Percentiles rank a stretch among this genome's conserved stretches.
Evolutionary conservation across 176 grass and related monocot species (phyloP).

Genomic region (Phoenix roebelenii): DNA sequence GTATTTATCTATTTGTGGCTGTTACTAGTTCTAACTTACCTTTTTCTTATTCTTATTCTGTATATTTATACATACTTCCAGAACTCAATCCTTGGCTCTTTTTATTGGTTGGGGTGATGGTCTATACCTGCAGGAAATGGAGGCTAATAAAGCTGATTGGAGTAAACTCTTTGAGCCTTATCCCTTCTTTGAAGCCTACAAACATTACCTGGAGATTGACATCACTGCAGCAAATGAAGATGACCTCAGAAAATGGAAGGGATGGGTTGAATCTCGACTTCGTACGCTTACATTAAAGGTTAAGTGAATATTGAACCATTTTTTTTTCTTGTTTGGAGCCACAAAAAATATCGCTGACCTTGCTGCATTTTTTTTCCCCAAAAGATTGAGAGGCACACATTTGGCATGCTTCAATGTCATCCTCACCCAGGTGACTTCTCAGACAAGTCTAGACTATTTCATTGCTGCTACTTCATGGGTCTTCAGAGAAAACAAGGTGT

Average conservation of each 20-base stretch:
- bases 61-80: too few species aligned
- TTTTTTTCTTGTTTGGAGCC: background rate
- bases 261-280: conserved; percentile 90
- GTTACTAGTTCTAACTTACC: too few species aligned
- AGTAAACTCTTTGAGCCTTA: conserved; percentile 59
- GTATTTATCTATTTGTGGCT: too few species aligned
- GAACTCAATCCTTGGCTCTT: background rate
- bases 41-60: too few species aligned
- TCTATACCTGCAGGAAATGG: conserved; percentile 56
- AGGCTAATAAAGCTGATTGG: conserved; percentile 58
- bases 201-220: conserved; percentile 69
- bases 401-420: conserved; percentile 62
- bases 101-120: background rate
- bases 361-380: background rate
- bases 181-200: conserved; percentile 88
- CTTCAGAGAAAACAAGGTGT: conserved; percentile 61
- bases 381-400: conserved; percentile 66
- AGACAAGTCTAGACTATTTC: conserved; percentile 42
- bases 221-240: conserved; percentile 67
- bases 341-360: background rate
- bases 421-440: conserved; percentile 65
- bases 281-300: conserved; percentile 85
- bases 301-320: conserved; percentile 17
- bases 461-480: conserved; percentile 77
- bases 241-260: conserved; percentile 91